Evolutionary conservation across 768 basidiomycete genomes (phyloP).

Genomic region (Tremella yokohamensis): DNA sequence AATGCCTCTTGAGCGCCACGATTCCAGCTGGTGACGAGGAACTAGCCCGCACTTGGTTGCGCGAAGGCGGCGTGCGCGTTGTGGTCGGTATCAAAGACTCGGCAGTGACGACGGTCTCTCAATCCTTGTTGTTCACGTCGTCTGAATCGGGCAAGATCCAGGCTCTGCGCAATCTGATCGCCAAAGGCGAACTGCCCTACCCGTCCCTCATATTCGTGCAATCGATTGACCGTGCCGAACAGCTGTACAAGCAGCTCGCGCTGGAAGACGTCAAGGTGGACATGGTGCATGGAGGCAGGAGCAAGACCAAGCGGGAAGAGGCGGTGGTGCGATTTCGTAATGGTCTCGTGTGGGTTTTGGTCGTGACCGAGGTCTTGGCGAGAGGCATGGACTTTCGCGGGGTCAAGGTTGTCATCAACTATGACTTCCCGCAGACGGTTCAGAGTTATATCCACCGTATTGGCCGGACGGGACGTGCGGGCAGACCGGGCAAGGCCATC

Average conservation of each 20-base stretch:
- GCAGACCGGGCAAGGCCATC: conserved; percentile 83
- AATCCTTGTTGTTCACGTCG: conserved; percentile 84
- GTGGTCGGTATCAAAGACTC: conserved; percentile 98
- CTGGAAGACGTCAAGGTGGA: conserved; percentile 52
- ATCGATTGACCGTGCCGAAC: conserved; percentile 59
- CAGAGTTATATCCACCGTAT: conserved; percentile 96
- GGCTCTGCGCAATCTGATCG: conserved; percentile 73
- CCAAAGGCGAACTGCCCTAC: conserved; percentile 69
- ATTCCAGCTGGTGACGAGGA: conserved; percentile 84
- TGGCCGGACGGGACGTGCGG: conserved; percentile 92
- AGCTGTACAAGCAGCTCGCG: conserved; percentile 75
- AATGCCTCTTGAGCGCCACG: conserved; percentile 91
- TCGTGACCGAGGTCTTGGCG: conserved; percentile 96
- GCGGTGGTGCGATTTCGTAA: conserved; percentile 76
- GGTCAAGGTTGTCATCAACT: conserved; percentile 9
- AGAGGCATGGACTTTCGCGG: conserved; percentile 92
- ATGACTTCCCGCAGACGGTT: conserved; percentile 85
- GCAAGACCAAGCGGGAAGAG: conserved; percentile 77
- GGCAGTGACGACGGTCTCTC: conserved; percentile 82
- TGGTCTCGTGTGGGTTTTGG: conserved; percentile 90
- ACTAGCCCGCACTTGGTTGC: conserved; percentile 77
- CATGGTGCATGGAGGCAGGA: conserved; percentile 49
- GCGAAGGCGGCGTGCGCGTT: conserved; percentile 73
- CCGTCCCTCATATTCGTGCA: conserved; percentile 92
- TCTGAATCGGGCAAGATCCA: conserved; percentile 93